These are phyloP conservation scores for Penicillium turbatum DNA, from an alignment of 495 filamentous ascomycete genomes.

Conservation along the genomic window DNA sequence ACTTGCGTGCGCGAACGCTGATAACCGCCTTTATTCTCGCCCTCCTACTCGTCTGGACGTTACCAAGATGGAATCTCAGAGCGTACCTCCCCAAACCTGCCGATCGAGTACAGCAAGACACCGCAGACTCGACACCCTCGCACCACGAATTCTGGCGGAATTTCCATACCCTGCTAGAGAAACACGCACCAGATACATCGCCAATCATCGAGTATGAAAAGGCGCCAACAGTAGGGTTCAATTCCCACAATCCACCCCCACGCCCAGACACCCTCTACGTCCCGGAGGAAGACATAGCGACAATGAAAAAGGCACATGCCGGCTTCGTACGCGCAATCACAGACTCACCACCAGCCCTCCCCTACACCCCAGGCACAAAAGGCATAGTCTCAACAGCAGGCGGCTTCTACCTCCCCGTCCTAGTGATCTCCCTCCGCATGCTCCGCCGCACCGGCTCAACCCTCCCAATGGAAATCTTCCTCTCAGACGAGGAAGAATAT, in stretches of 20 bases:
- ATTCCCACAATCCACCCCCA: constrained; percentile 5
- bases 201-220: constrained; percentile 8
- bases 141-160: constrained; percentile 18
- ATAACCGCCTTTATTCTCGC: constrained; percentile 18
- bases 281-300: constrained; percentile 13
- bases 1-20: constrained; percentile 17
- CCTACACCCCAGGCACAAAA: constrained; percentile 31
- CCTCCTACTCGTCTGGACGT: constrained; percentile 21
- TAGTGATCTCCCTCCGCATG: constrained; percentile 47
- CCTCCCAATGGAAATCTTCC: constrained; percentile 51
- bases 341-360: constrained; percentile 24
- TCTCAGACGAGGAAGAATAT: constrained; percentile 41
- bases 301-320: constrained; percentile 30
- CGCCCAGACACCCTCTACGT: constrained; percentile 16
- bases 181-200: constrained; percentile 7
- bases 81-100: not conserved
- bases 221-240: constrained; percentile 21
- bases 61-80: constrained; percentile 8
- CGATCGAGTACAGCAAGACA: not conserved
- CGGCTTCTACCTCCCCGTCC: constrained; percentile 31
- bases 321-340: constrained; percentile 30
- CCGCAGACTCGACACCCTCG: constrained; percentile 7
- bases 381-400: constrained; percentile 44
- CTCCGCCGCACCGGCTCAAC: constrained; percentile 46
- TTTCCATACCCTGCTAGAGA: constrained; percentile 13